Percentiles rank a stretch among this genome's conserved stretches.
Evolutionary conservation across 1,139 yeast genomes (phyloP).

Genomic region (Taphrina pruni): DNA sequence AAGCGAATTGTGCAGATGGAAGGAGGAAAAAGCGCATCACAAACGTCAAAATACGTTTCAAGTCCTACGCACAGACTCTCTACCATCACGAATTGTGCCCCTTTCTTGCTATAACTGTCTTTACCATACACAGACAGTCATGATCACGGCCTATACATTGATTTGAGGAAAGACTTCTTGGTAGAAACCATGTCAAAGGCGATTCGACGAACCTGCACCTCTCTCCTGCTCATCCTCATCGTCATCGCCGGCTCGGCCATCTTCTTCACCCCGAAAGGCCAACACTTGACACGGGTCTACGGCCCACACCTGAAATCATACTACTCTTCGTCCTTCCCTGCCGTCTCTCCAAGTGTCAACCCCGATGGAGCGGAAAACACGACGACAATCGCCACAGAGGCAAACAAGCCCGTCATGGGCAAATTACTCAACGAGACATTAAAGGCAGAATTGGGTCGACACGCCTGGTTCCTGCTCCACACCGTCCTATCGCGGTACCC

Average conservation of each 20-base stretch:
- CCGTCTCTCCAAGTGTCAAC: neutral
- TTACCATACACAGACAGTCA: neutral
- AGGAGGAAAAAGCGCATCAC: neutral
- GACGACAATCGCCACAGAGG: neutral
- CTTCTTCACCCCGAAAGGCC: slow-evolving; percentile 10
- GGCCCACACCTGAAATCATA: slow-evolving; percentile 5
- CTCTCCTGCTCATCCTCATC: neutral
- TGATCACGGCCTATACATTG: too few species aligned
- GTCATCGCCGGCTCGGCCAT: neutral
- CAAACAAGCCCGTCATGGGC: slow-evolving; percentile 67
- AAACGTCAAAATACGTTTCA: slow-evolving; percentile 14
- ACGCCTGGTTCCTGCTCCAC: slow-evolving; percentile 86
- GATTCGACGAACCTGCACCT: slow-evolving; percentile 1
- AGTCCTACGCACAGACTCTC: neutral
- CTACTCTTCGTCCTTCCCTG: neutral
- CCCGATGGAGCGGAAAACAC: slow-evolving; percentile 51
- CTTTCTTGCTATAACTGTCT: neutral
- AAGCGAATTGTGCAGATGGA: too few species aligned
- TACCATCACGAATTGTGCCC: neutral
- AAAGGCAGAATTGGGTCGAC: slow-evolving; percentile 76
- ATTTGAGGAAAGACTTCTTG: too few species aligned
- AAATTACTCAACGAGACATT: slow-evolving; percentile 72
- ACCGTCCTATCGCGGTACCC: slow-evolving; percentile 92
- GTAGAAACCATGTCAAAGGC: slow-evolving; percentile 8
- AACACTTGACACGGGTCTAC: slow-evolving; percentile 18